Conservation (phyloP, 768 basidiomycete species). For the Megacollybia marginata region DNA sequence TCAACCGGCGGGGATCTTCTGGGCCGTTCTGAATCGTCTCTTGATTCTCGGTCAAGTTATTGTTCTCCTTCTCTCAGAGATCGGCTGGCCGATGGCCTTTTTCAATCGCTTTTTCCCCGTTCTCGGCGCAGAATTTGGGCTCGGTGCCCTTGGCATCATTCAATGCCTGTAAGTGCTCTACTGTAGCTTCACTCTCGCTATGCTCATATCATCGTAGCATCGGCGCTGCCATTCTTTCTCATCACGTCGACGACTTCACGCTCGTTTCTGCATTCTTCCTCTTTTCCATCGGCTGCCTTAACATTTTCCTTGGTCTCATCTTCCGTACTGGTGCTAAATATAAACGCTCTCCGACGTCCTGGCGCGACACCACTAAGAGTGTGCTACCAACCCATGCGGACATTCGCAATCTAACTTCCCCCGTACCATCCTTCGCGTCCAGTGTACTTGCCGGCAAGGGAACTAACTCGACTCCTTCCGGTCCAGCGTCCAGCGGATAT, state of each 20-base stretch:
- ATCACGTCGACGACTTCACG: constrained; percentile 76
- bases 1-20: constrained; percentile 88
- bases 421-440: constrained; percentile 20
- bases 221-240: constrained; percentile 64
- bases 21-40: constrained; percentile 82
- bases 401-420: constrained; percentile 24
- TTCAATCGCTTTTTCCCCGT: constrained; percentile 90
- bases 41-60: constrained; percentile 78
- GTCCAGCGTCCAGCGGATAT: constrained; percentile 28
- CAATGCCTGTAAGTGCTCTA: constrained; percentile 60
- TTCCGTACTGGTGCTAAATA: constrained; percentile 64
- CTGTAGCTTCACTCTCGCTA: neutral
- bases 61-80: constrained; percentile 69
- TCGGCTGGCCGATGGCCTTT: constrained; percentile 70
- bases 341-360: constrained; percentile 59
- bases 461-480: constrained; percentile 1
- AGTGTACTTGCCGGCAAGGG: constrained; percentile 17
- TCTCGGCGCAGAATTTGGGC: constrained; percentile 77
- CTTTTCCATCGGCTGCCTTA: constrained; percentile 76
- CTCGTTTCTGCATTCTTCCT: constrained; percentile 84
- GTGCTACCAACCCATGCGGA: constrained; percentile 44
- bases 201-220: constrained; percentile 29
- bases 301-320: constrained; percentile 75
- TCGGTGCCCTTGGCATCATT: constrained; percentile 84
- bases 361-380: constrained; percentile 53